Evolutionary conservation across 2,329 filamentous ascomycete genomes (phyloP).

Genomic region (Blastomyces silverae): DNA sequence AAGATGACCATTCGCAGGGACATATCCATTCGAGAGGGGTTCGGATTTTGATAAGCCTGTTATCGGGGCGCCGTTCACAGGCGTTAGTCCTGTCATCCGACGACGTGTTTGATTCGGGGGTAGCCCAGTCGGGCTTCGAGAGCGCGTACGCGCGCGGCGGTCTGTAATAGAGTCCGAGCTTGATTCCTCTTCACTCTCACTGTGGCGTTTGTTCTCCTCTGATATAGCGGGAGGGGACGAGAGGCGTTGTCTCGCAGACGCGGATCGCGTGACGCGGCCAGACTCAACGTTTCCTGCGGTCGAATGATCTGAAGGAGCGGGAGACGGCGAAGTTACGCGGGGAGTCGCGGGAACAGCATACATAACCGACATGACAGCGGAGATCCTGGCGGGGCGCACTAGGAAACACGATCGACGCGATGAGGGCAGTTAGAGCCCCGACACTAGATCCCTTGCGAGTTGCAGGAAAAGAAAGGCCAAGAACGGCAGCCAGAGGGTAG

Average conservation of each 20-base stretch:
- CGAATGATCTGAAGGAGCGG: constrained; percentile 53
- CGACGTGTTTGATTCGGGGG: constrained; percentile 37
- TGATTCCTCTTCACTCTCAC: constrained; percentile 47
- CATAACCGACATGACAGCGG: constrained; percentile 41
- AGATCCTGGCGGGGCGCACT: constrained; percentile 24
- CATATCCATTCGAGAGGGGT: constrained; percentile 34
- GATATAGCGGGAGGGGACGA: constrained; percentile 55
- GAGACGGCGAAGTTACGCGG: constrained; percentile 83
- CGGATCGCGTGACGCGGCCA: constrained; percentile 70
- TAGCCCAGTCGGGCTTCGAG: constrained; percentile 57
- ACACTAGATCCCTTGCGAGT: not conserved
- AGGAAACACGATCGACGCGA: not conserved
- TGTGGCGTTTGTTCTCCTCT: constrained; percentile 50
- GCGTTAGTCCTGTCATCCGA: constrained; percentile 49
- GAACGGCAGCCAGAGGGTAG: not conserved
- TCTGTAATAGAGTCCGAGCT: constrained; percentile 49
- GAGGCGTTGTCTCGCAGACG: constrained; percentile 48
- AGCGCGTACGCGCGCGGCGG: constrained; percentile 59
- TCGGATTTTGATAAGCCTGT: constrained; percentile 36
- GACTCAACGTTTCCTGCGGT: constrained; percentile 56
- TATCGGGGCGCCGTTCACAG: constrained; percentile 43
- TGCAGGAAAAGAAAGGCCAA: not conserved
- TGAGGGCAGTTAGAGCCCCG: not conserved
- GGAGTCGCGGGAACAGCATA: constrained; percentile 67
- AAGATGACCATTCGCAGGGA: constrained; percentile 59